Evolutionary conservation across 331 rosid genomes (phyloP), one percentile per base, ranked within the genome.

Genomic region (Telfairia occidentalis): DNA sequence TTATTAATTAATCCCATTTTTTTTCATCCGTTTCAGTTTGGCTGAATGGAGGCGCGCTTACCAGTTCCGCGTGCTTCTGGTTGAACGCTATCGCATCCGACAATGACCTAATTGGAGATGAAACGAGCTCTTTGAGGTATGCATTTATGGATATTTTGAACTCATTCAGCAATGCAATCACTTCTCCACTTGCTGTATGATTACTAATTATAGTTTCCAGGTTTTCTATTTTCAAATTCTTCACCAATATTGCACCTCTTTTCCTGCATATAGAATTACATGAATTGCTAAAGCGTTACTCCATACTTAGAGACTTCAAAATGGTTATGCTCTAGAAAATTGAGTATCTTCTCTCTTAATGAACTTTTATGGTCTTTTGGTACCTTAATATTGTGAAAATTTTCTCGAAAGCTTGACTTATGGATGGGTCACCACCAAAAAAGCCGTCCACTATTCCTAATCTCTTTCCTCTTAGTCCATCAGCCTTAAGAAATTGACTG

Each of bases 1-100:
- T n/a, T n/a, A n/a, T n/a, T n/a, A n/a, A n/a, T n/a, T n/a, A n/a
- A n/a, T n/a, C n/a, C n/a, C n/a, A n/a, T n/a, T n/a, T n/a, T n/a
- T n/a, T n/a, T n/a, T n/a, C n/a, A n/a, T n/a, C n/a, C n/a, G n/a
- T n/a, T n/a, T n/a, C n/a, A n/a, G n/a, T n/a, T n/a, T n/a, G n/a
- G n/a, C n/a, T n/a, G n/a, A n/a, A n/a, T n/a, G n/a, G n/a, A n/a
- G n/a, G n/a, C n/a, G n/a, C n/a, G n/a, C n/a, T n/a, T n/a, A 88
- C 96, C 84, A 60, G 18, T 38, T 78, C 42, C 2, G 79, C 26
- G 73, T 88, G 70, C 49, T 84, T 76, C 1, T 84, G 71, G 82
- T 90, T 88, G 85, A 85, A 88, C 65, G 78, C 87, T 77, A 85
- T 88, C 16, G 79, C 89, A 67, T 90, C 96, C 3, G 84, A 86